Conservation (phyloP, 768 basidiomycete genomes). For the Sarcomyxa edulis region DNA sequence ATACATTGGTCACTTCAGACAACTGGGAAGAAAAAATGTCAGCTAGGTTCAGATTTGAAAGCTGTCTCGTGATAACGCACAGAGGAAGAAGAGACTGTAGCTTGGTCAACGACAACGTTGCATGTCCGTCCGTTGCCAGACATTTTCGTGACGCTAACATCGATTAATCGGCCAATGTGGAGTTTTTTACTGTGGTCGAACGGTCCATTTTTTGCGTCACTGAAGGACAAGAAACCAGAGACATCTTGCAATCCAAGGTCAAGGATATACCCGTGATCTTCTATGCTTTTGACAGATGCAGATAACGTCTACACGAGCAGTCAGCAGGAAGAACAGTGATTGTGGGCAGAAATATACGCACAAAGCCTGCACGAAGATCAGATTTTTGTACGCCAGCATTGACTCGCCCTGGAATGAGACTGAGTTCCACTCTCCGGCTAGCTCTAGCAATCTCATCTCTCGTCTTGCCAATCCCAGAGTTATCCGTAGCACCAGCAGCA, state of each 20-base stretch:
- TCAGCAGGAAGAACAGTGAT: conserved; percentile 1
- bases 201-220: conserved; percentile 47
- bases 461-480: conserved; percentile 50
- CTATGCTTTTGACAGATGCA: conserved; percentile 74
- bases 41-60: conserved; percentile 2
- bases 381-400: conserved; percentile 74
- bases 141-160: conserved; percentile 60
- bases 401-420: conserved; percentile 77
- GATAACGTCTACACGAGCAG: conserved; percentile 54
- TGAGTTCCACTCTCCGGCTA: conserved; percentile 80
- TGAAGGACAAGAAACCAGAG: conserved; percentile 82
- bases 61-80: no score
- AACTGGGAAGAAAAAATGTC: conserved; percentile 34
- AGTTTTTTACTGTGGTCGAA: conserved; percentile 29
- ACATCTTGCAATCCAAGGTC: conserved; percentile 77
- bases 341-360: conserved; percentile 33
- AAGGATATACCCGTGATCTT: conserved; percentile 93
- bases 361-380: conserved; percentile 74
- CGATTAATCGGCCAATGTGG: conserved; percentile 61
- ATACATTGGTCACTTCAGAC: conserved; percentile 71
- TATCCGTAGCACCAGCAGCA: conserved; percentile 58
- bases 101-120: conserved; percentile 54
- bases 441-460: conserved; percentile 64
- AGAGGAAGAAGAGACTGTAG: conserved; percentile 42
- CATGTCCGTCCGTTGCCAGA: conserved; percentile 78